A percentile compares a stretch with the other conserved stretches of the same genome.
Conservation (phyloP, 164 flowering plant genomes). For the Aristolochia californica region DNA sequence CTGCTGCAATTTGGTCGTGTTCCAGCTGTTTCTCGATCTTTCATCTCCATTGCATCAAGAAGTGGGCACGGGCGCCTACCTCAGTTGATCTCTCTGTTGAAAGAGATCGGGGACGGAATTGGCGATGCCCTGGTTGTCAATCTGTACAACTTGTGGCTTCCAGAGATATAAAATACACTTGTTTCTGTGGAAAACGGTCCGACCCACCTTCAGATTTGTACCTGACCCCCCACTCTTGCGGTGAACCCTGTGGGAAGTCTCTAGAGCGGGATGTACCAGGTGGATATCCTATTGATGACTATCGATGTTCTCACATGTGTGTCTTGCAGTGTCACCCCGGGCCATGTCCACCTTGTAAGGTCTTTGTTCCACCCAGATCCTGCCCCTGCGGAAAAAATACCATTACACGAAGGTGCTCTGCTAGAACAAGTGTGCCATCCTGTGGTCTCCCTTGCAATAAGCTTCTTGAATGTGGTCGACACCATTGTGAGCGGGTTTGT, state of each 20-base stretch:
- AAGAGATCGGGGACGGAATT: constrained; percentile 69
- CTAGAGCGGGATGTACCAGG: constrained; percentile 36
- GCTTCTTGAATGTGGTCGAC: constrained; percentile 82
- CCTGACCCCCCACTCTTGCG: constrained; percentile 94
- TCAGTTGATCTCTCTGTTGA: constrained; percentile 64
- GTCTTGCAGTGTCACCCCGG: constrained; percentile 98
- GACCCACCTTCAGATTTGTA: constrained; percentile 87
- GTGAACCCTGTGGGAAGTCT: constrained; percentile 86
- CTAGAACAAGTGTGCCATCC: constrained; percentile 45
- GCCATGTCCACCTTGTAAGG: constrained; percentile 98
- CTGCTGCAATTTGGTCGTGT: constrained; percentile 91
- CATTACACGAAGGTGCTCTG: constrained; percentile 72
- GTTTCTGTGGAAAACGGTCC: constrained; percentile 78
- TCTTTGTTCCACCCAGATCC: constrained; percentile 65
- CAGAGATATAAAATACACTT: constrained; percentile 68
- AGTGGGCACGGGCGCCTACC: constrained; percentile 94
- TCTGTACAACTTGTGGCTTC: constrained; percentile 59
- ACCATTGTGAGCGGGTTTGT: constrained; percentile 52
- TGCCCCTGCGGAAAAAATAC: constrained; percentile 90
- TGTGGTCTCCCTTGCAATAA: constrained; percentile 78
- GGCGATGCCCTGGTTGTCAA: constrained; percentile 99
- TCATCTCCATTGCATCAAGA: constrained; percentile 75
- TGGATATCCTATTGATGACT: constrained; percentile 24
- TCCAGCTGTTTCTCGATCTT: constrained; percentile 86
- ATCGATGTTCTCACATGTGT: constrained; percentile 78